These are phyloP conservation scores for Tylopilus intermedius DNA, from an alignment of 768 basidiomycete species.

Conservation along the genomic window DNA sequence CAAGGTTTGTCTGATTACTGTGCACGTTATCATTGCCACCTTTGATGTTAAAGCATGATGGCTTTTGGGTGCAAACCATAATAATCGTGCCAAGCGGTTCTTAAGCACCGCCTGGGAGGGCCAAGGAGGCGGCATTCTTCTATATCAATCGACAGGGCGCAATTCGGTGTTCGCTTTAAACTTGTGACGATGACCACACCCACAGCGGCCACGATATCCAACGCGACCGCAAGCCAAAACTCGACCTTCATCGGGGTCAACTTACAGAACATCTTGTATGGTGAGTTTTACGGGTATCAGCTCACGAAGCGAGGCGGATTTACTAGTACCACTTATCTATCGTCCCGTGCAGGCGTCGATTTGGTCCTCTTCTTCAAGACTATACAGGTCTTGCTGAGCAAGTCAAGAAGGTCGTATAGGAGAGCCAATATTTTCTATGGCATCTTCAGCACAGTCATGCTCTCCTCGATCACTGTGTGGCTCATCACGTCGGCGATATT, in stretches of 20 bases:
- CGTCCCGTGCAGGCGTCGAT: constrained; percentile 16
- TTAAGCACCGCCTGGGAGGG: not conserved
- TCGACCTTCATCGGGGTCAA: constrained; percentile 15
- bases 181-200: not conserved
- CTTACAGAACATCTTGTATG: constrained; percentile 20
- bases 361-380: constrained; percentile 23
- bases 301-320: too few relatives aligned
- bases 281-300: constrained; percentile 7
- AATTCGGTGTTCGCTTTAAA: not conserved
- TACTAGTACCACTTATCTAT: not conserved
- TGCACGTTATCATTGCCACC: not conserved
- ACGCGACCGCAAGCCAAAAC: constrained; percentile 6
- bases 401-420: not conserved
- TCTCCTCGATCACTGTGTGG: constrained; percentile 30
- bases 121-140: not conserved
- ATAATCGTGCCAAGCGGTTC: too few relatives aligned
- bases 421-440: constrained; percentile 17
- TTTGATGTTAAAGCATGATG: not conserved
- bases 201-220: not conserved
- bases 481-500: constrained; percentile 20
- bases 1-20: too few relatives aligned
- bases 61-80: not conserved
- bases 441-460: constrained; percentile 23
- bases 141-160: not conserved
- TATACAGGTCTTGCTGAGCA: constrained; percentile 9